Evolutionary conservation across 768 basidiomycete genomes (phyloP), one percentile per base, ranked within the genome.

Genomic region (Cystobasidium onofrii): DNA sequence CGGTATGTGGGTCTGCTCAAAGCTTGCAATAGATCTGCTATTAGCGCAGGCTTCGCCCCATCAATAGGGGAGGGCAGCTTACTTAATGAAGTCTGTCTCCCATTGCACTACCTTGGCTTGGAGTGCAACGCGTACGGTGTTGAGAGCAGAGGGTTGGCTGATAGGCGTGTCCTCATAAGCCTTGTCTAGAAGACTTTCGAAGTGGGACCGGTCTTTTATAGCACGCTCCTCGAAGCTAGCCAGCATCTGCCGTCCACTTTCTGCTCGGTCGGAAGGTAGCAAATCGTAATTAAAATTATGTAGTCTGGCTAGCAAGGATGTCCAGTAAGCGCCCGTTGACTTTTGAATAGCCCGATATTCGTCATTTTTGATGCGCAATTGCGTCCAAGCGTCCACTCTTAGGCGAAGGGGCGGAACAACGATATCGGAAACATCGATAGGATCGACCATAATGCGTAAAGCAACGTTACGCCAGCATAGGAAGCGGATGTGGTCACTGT

Each of bases 21-120:
- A 84, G 60, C 50, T 67, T 27, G 27, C 17, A 66, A 4, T 12
- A 23, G 18, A 23, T n/a, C n/a, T n/a, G n/a, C n/a, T n/a, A n/a
- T n/a, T n/a, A n/a, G n/a, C n/a, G n/a, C n/a, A n/a, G n/a, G n/a
- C n/a, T n/a, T n/a, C n/a, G n/a, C n/a, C n/a, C n/a, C n/a, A n/a
- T n/a, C n/a, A n/a, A n/a, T n/a, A n/a, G n/a, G n/a, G 31, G 33
- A 13, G n/a, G 34, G 17, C 17, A 23, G 64, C 65, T 54, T 52
- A 67, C 64, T 87, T 86, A 77, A 92, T 90, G 76, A 95, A 92
- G 79, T 97, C 92, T 75, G 86, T 86, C 81, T 99, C 93, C 91
- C 94, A 97, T n/a, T 90, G 90, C 18, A 95, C 91, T 60, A 95
- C 91, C 80, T 89, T 89, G 77, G 95, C 92, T 82, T 97, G 95